Base-by-base conservation (phyloP, 176 grass and related monocot genomes). In the Melocanna baccifera region DNA sequence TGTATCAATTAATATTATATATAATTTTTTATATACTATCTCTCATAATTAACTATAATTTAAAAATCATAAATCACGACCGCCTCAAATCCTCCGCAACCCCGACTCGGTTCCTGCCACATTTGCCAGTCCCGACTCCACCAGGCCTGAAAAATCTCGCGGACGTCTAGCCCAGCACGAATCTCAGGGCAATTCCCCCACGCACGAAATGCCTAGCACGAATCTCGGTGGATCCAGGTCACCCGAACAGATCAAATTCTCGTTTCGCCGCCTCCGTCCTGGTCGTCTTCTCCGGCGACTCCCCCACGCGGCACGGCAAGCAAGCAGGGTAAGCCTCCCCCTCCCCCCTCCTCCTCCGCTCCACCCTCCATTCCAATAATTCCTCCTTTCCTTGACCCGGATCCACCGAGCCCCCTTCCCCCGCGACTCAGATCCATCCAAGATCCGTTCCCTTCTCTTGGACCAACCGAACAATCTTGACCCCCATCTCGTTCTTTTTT, bases 261-360 rank as follows among this genome's bases (percentile, higher is more conserved):
- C 13, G 16, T 0, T 39, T 23, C 53, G 37, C 18, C 67, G 13
- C 23, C 52, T 7, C 34, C 79, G 16, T 52, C 37, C 63, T 69
- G 62, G 29, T 45, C 80, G 9, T 34, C 53, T 42, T 22, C 80
- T 82, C 80, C 80, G 80, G 67, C 68, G 53, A 82, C 40, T 18
- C 37, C 57, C 39, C 36, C 22, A 14, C 74, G 36, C 50, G 5
- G 65, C 34, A 47, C 55, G 55, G n/a, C 67, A 82, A 71, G 6
- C 40, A 15, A 7, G 18, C 55, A 36, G 73, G 68, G 80, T 83
- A 45, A 73, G 30, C 25, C 25, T 13, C 50, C 7, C 25, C 28
- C 16, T 12, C 0, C 50, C 53, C 36, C 18, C 9, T 8, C 55
- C 32, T 2, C 53, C 12, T 20, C 37, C 29, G 30, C 16, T 22